A percentile compares a stretch with the other conserved stretches of the same genome.
These are phyloP conservation scores for Trichophyton equinum DNA, from an alignment of 2,329 filamentous ascomycete species.

Conservation along the genomic window DNA sequence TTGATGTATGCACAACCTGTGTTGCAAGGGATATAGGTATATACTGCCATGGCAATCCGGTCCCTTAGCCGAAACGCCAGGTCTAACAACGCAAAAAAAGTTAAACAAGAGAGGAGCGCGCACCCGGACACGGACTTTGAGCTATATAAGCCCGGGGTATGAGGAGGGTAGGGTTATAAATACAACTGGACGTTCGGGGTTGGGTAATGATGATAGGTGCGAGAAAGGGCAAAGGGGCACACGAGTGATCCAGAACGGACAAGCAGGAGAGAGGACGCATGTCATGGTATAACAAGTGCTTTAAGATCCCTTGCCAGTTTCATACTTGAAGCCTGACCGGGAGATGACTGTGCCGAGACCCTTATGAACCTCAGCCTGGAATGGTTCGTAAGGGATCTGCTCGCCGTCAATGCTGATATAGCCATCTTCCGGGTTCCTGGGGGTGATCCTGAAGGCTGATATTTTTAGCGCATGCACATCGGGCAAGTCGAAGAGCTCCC, in stretches of 20 bases:
- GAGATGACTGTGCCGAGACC: slow-evolving; percentile 76
- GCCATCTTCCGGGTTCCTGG: slow-evolving; percentile 56
- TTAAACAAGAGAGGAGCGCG: neutral
- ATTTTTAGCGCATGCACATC: slow-evolving; percentile 75
- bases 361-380: slow-evolving; percentile 79
- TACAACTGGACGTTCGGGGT: neutral
- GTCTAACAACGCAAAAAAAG: neutral
- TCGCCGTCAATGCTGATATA: slow-evolving; percentile 95
- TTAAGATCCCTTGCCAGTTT: slow-evolving; percentile 28
- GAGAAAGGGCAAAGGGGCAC: neutral
- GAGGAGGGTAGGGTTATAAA: neutral
- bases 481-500: slow-evolving; percentile 66
- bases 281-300: neutral
- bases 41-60: neutral
- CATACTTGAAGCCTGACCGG: slow-evolving; percentile 58
- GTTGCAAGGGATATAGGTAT: neutral
- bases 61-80: neutral
- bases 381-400: slow-evolving; percentile 69
- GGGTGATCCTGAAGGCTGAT: slow-evolving; percentile 72
- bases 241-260: neutral
- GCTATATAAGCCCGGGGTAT: neutral
- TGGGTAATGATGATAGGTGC: neutral
- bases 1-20: neutral
- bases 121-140: neutral
- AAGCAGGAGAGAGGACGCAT: slow-evolving; percentile 14